Percentiles rank a stretch among this genome's conserved stretches.
Conservation (phyloP, 1,284 basidiomycete species). For the Cerrena zonata region DNA sequence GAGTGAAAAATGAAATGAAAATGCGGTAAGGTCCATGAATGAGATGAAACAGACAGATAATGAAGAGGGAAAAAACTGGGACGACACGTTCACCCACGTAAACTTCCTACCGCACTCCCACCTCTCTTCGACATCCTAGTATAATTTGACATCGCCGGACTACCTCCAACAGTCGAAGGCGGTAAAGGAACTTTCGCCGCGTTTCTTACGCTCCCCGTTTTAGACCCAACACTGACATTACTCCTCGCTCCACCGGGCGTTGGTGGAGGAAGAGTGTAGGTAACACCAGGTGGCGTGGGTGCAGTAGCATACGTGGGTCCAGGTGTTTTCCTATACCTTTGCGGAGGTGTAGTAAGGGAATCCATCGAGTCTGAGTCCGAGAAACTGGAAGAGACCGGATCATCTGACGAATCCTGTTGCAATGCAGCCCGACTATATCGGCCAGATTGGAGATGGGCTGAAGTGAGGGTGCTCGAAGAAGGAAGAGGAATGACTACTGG, state of each 20-base stretch:
- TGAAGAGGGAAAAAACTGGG: not conserved
- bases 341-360: slow-evolving; percentile 15
- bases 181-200: slow-evolving; percentile 18
- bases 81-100: not conserved
- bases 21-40: not conserved
- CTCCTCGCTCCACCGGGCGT: not conserved
- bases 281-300: slow-evolving; percentile 14
- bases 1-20: not conserved
- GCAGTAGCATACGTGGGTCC: slow-evolving; percentile 11
- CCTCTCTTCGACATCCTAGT: slow-evolving; percentile 2
- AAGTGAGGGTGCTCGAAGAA: not conserved
- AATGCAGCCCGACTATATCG: slow-evolving; percentile 13
- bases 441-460: slow-evolving; percentile 2
- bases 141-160: slow-evolving; percentile 5
- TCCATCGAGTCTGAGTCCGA: slow-evolving; percentile 10
- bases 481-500: slow-evolving; percentile 13
- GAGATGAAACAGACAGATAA: not conserved
- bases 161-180: slow-evolving; percentile 12
- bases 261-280: slow-evolving; percentile 10
- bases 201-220: not conserved
- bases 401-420: slow-evolving; percentile 8
- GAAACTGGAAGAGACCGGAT: slow-evolving; percentile 3
- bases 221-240: slow-evolving; percentile 1
- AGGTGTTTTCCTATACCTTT: not conserved
- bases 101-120: not conserved